Base-by-base conservation (phyloP, 345 rosid species). In the Arabidopsis arenosa region DNA sequence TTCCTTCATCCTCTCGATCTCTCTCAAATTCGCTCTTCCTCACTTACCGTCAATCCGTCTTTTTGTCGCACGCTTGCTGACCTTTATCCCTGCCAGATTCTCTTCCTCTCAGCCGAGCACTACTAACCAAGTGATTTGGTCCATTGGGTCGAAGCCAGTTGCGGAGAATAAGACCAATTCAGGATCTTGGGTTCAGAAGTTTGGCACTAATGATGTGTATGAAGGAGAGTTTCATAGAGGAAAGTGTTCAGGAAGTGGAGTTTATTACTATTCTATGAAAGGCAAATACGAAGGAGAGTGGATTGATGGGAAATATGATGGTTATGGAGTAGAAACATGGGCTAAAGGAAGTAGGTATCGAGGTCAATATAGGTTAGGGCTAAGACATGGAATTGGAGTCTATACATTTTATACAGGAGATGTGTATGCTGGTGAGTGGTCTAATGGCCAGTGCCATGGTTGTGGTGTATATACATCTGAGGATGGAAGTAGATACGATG, bases 241-340 rank as follows among this genome's bases (percentile, higher is more conserved):
- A 6, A 87, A 85, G 79, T 86, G 85, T 70, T 87, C 89, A 13
- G 95, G 95, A 17, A 84, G 90, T 80, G 95, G 95, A 63, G 90
- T 87, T 65, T 86, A 83, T 77, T 78, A 84, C 79, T 90, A 87
- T 68, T 67, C 66, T 32, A 81, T 80, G 84, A 86, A 84, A 30
- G 95, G 92, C 28, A 85, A 77, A 70, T 90, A 84, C 35, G 95
- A 90, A 68, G 95, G 95, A 23, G 95, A 90, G 63, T 90, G 95
- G 95, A 64, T 90, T 44, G 87, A 86, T 79, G 92, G 82, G 63
- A 87, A 87, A 82, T 86, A 89, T 68, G 92, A 89, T 79, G 95
- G 95, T 6, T 83, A 80, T 74, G 95, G 95, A 43, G 90, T 89
- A 6, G 95, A 89, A 80, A 86, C 92, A 3, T 87, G 95, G 95